A percentile compares a stretch with the other conserved stretches of the same genome.
Conservation (phyloP, 768 basidiomycete genomes). For the Lactarius tabidus region DNA sequence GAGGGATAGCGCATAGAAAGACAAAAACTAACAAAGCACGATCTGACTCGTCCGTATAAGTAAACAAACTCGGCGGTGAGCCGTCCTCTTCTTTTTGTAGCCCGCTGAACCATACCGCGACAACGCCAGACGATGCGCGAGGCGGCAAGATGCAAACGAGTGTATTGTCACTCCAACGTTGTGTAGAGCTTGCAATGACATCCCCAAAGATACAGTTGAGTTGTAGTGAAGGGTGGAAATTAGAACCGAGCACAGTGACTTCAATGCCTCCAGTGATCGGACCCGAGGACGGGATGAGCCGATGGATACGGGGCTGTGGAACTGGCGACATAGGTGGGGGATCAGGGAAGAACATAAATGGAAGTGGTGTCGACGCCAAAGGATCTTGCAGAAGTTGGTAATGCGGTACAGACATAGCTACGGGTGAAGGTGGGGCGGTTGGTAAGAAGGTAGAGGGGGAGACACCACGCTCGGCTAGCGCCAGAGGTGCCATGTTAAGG, state of each 20-base stretch:
- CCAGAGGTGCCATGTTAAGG: not conserved
- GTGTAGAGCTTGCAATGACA: constrained; percentile 73
- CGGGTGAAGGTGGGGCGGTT: constrained; percentile 28
- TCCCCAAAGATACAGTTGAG: constrained; percentile 85
- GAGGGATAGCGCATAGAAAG: constrained; percentile 16
- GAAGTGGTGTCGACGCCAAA: constrained; percentile 20
- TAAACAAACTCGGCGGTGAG: constrained; percentile 64
- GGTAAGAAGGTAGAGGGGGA: constrained; percentile 26
- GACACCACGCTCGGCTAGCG: constrained; percentile 4
- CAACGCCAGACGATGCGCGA: constrained; percentile 72
- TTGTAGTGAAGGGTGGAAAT: constrained; percentile 73
- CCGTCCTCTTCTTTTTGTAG: constrained; percentile 57
- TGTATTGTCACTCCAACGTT: constrained; percentile 90
- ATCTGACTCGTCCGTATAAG: constrained; percentile 88
- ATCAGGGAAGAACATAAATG: constrained; percentile 52
- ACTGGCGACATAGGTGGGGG: constrained; percentile 45
- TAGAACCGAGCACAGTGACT: constrained; percentile 88
- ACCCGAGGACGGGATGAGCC: constrained; percentile 78
- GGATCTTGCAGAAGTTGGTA: constrained; percentile 19
- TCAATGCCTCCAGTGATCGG: constrained; percentile 92
- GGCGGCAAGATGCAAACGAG: constrained; percentile 91
- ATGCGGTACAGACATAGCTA: constrained; percentile 15
- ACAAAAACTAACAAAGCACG: constrained; percentile 65
- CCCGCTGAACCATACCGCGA: constrained; percentile 86
- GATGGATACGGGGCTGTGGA: constrained; percentile 72